These are phyloP conservation scores for Venturia aucupariae DNA, from an alignment of 2,329 filamentous ascomycete species.

Conservation along the genomic window DNA sequence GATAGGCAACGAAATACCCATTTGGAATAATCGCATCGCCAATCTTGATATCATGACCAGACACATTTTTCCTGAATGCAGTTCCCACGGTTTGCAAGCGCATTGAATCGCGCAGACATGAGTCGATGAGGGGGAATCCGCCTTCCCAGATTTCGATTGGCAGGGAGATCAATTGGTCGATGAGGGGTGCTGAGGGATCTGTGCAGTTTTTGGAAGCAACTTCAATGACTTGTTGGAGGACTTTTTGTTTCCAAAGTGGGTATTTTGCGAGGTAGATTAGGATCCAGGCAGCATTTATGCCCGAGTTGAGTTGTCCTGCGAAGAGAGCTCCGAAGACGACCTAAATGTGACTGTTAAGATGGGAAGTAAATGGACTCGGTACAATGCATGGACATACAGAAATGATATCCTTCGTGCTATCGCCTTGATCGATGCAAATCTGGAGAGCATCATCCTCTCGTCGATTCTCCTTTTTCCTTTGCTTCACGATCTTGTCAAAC, in stretches of 20 bases:
- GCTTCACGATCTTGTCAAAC: conserved; percentile 39
- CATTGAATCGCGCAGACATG: conserved; percentile 46
- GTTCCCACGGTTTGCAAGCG: conserved; percentile 41
- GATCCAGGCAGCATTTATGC: conserved; percentile 46
- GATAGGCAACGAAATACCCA: conserved; percentile 32
- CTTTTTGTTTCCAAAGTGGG: conserved; percentile 35
- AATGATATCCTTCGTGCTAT: conserved; percentile 36
- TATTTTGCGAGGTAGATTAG: conserved; percentile 26
- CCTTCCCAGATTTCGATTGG: conserved; percentile 46
- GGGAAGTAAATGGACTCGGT: background rate
- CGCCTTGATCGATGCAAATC: conserved; percentile 43
- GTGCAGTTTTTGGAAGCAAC: conserved; percentile 36
- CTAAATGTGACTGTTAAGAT: conserved; percentile 18
- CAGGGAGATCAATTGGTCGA: conserved; percentile 34
- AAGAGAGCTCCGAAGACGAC: conserved; percentile 47
- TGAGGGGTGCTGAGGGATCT: conserved; percentile 23
- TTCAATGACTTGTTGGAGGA: conserved; percentile 39
- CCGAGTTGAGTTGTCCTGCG: conserved; percentile 49
- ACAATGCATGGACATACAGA: conserved; percentile 21
- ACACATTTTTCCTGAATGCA: conserved; percentile 44
- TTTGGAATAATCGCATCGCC: conserved; percentile 42
- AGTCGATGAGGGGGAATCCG: conserved; percentile 44
- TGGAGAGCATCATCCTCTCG: conserved; percentile 44
- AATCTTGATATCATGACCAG: conserved; percentile 36
- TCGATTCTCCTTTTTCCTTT: conserved; percentile 34